Base-by-base conservation (phyloP, 129 eudicot genomes). In the Smallanthus sonchifolius region DNA sequence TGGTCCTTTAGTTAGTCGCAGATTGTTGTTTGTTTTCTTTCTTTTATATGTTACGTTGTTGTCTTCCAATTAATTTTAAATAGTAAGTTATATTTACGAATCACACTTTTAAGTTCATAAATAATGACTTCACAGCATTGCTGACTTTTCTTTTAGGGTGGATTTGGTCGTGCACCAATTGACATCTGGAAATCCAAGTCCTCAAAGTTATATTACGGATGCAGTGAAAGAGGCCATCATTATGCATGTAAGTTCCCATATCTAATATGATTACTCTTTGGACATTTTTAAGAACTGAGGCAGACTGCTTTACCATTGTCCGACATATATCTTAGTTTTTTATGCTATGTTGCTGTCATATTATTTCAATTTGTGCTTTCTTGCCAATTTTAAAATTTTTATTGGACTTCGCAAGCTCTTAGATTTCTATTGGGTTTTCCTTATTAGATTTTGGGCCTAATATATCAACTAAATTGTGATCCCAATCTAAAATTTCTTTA, bases 141-240 rank as follows among this genome's bases (percentile, higher is more conserved):
- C 65, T 10, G 48, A 32, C 51, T 72, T 39, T 5, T 10, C 71
- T 71, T 82, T 64, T 79, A 88, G 97, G 86, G 82, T 82, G 77
- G 86, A 32, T 76, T 63, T 52, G 30, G 73, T 77, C 97, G 57
- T 77, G 91, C 85, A 38, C 89, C 89, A 40, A 66, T 94, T 76
- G 89, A 90, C 84, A 88, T 94, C 35, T 94, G 98, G 98, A 83
- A 88, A 80, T 94, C 98, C 48, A 74, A 86, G 75, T 78, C 59
- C 68, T 83, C 97, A 56, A 79, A 83, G 67, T 76, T 82, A 37
- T 94, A 94, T 80, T 84, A 90, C 14, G 96, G 96, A 69, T 94
- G 98, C 93, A 90, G 98, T 80, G 83, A 83, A 81, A 86, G 93
- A 83, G 91, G 88, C n/a, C 96, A 88, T 65, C 88, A 74, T 80